A percentile compares a stretch with the other conserved stretches of the same genome.
These are phyloP conservation scores for Leccinum pseudoinsigne DNA, from an alignment of 1,284 basidiomycete genomes.

Conservation along the genomic window DNA sequence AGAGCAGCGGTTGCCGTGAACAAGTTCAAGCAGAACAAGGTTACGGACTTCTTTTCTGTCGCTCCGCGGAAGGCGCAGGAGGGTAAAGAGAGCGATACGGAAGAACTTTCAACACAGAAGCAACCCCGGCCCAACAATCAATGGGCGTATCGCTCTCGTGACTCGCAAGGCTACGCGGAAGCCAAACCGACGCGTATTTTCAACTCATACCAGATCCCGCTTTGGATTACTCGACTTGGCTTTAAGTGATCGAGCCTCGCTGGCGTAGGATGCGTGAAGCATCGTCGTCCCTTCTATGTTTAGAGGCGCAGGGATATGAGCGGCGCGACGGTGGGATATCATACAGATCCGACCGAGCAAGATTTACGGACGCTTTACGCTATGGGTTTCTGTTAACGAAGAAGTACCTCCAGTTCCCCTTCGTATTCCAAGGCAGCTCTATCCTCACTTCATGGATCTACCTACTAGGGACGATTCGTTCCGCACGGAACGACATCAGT, in stretches of 20 bases:
- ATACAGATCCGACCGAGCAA: conserved; percentile 84
- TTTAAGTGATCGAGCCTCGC: conserved; percentile 75
- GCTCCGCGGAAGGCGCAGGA: conserved; percentile 33
- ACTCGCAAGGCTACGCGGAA: conserved; percentile 48
- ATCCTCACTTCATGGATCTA: too few relatives aligned
- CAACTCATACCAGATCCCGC: conserved; percentile 46
- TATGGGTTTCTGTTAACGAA: conserved; percentile 89
- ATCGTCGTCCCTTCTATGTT: conserved; percentile 75
- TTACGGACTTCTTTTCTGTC: conserved; percentile 90
- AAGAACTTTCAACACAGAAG: conserved; percentile 42
- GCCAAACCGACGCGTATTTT: conserved; percentile 13
- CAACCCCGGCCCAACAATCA: conserved; percentile 11
- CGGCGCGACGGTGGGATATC: conserved; percentile 87
- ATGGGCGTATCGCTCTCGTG: conserved; percentile 55
- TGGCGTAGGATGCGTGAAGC: conserved; percentile 72
- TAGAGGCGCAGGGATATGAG: conserved; percentile 64
- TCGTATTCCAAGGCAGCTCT: too few relatives aligned
- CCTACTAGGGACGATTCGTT: conserved; percentile 35
- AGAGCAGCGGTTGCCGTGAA: conserved; percentile 89
- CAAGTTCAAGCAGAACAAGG: conserved; percentile 97
- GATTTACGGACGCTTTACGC: conserved; percentile 80
- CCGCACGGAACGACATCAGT: conserved; percentile 31
- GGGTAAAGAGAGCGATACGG: conserved; percentile 54
- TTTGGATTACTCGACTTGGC: conserved; percentile 77
- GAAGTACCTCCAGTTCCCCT: conserved; percentile 37